These are phyloP conservation scores for Periconia sp. DNA, from an alignment of 2,329 filamentous ascomycete genomes.

Conservation along the genomic window DNA sequence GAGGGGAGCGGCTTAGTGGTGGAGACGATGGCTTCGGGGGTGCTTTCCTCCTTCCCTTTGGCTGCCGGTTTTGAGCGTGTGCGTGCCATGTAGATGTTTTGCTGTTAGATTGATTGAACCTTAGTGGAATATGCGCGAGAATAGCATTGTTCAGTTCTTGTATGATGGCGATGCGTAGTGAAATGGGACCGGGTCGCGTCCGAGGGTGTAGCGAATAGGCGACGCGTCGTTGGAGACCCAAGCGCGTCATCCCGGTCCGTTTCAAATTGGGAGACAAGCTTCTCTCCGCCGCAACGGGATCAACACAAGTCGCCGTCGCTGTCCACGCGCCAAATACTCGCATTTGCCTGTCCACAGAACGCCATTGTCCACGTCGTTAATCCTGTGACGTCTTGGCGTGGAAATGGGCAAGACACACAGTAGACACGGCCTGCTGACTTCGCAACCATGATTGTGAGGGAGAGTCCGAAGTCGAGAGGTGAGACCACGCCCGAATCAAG, in stretches of 20 bases:
- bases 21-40: slow-evolving; percentile 29
- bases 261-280: slow-evolving; percentile 38
- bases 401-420: slow-evolving; percentile 35
- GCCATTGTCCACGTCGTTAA: not conserved
- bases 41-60: slow-evolving; percentile 11
- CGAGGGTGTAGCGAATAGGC: slow-evolving; percentile 12
- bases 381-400: slow-evolving; percentile 16
- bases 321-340: slow-evolving; percentile 5
- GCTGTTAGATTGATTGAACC: too few relatives aligned
- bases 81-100: slow-evolving; percentile 46
- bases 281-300: slow-evolving; percentile 25
- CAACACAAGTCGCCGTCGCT: slow-evolving; percentile 14
- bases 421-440: slow-evolving; percentile 20
- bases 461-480: slow-evolving; percentile 54
- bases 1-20: slow-evolving; percentile 39
- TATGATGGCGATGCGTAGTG: not conserved
- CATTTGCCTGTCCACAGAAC: not conserved
- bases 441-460: slow-evolving; percentile 53
- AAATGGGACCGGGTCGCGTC: slow-evolving; percentile 1
- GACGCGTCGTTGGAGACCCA: slow-evolving; percentile 20
- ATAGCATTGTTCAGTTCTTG: too few relatives aligned
- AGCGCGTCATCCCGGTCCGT: slow-evolving; percentile 38
- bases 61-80: slow-evolving; percentile 42
- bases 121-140: not conserved
- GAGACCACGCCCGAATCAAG: slow-evolving; percentile 14